Conservation (phyloP, 2,329 filamentous ascomycete species). For the Daldinia sp. region DNA sequence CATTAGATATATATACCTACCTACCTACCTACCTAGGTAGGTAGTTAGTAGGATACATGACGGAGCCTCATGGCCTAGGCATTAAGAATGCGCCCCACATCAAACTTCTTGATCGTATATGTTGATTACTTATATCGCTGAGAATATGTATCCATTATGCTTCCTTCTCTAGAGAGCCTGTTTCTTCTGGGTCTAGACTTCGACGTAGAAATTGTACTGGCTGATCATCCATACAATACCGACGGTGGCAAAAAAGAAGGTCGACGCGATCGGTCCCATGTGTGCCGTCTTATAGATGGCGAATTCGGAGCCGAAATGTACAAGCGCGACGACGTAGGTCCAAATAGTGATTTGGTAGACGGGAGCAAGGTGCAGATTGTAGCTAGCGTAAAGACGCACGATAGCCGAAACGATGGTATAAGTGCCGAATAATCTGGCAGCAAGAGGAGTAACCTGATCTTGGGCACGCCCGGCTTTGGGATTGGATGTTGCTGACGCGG, state of each 20-base stretch:
- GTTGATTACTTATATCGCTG: background rate
- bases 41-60: background rate
- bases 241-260: constrained; percentile 63
- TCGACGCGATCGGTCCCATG: constrained; percentile 70
- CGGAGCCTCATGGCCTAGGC: background rate
- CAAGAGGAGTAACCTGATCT: constrained; percentile 79
- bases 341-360: constrained; percentile 85
- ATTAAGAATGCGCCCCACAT: background rate
- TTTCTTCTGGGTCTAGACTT: constrained; percentile 44
- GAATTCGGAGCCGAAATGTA: constrained; percentile 85
- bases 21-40: too few relatives aligned
- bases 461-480: constrained; percentile 59
- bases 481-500: constrained; percentile 57
- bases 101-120: background rate
- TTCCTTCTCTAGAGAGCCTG: background rate
- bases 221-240: constrained; percentile 71
- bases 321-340: constrained; percentile 82
- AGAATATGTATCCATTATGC: background rate
- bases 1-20: constrained; percentile 22
- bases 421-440: constrained; percentile 84
- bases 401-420: constrained; percentile 86
- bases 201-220: constrained; percentile 79
- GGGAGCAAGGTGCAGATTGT: constrained; percentile 77
- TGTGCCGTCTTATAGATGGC: constrained; percentile 81
- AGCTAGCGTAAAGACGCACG: constrained; percentile 85